Base-by-base conservation (phyloP, 352 stramenopile species). In the Pythium aristosporum region DNA sequence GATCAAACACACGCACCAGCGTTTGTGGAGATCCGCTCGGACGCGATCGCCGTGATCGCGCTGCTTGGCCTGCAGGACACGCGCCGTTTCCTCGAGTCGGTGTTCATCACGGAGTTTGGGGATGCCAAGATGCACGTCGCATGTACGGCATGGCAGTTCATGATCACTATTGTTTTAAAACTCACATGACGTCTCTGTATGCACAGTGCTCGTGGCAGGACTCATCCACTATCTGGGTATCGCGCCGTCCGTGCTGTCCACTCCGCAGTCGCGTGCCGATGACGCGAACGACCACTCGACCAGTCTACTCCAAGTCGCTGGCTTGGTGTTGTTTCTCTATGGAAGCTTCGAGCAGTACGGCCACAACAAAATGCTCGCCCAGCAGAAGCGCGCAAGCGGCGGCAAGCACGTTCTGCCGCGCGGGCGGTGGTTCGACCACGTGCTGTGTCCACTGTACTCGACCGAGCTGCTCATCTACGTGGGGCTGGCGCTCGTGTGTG, bases 61-160 rank as follows among this genome's bases (percentile, higher is more conserved):
- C 59, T 92, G 23, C 87, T 88, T 42, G 64, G 71, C 16, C 21
- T 87, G 0, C 83, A 92, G 57, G 77, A 71, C 13, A 75, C 70
- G 11, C 75, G 83, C 2, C 68, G 83, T 34, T 88, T 85, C 49
- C 43, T 89, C 3, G 83, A 92, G 47, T 87, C 72, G 2, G 30
- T 82, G 13, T 70, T 88, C 10, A 58, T 91, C 59, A 92, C 83
- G 15, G 72, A 86, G 57, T 92, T 91, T 62, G 81, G 83, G 9
- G 48, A 79, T 30, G 68, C 83, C 23, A 86, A 59, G 43, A 92
- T 92, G 81, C 79, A 92, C 61, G 51, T 77, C 20, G 50, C 47
- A 28, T 21, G 73, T 77, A 67, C 47, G 65, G 51, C 5, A 42
- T 48, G 44, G 25, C 25, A 30, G 25, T 30, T 30, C 25, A 30